These are phyloP conservation scores for Chenopodium album DNA, from an alignment of 148 eudicot genomes.

Conservation along the genomic window DNA sequence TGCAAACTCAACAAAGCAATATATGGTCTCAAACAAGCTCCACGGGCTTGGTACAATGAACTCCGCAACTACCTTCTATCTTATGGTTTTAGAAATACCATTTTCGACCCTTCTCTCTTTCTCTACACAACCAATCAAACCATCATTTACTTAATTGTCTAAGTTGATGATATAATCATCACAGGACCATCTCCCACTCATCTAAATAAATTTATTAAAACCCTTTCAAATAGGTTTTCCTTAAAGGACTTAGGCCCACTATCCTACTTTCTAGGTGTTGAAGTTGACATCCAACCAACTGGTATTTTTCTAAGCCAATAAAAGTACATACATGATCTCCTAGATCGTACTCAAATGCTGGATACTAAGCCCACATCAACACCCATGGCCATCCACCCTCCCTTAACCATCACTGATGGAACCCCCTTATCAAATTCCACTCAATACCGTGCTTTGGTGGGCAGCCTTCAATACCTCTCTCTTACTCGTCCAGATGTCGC, in stretches of 20 bases:
- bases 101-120: not conserved
- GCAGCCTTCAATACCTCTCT: not conserved
- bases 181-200: not conserved
- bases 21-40: not conserved
- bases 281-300: too few relatives aligned
- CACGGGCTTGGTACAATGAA: not conserved
- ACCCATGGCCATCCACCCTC: not conserved
- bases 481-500: not conserved
- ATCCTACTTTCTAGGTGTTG: not conserved
- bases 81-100: not conserved
- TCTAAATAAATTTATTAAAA: not conserved
- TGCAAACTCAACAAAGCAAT: not conserved
- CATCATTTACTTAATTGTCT: not conserved
- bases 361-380: not conserved
- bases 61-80: not conserved
- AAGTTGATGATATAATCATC: not conserved
- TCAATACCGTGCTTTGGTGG: not conserved
- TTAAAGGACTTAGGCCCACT: not conserved
- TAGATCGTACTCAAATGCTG: not conserved
- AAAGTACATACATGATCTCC: constrained; percentile 10
- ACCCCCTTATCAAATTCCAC: not conserved
- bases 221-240: not conserved
- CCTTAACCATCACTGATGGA: not conserved
- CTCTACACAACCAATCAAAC: not conserved
- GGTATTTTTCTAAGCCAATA: not conserved